Percentiles rank a stretch among this genome's conserved stretches.
phyloP scores from a whole-genome alignment of 164 flowering plant species.

The Aristolochia fimbriata region DNA sequence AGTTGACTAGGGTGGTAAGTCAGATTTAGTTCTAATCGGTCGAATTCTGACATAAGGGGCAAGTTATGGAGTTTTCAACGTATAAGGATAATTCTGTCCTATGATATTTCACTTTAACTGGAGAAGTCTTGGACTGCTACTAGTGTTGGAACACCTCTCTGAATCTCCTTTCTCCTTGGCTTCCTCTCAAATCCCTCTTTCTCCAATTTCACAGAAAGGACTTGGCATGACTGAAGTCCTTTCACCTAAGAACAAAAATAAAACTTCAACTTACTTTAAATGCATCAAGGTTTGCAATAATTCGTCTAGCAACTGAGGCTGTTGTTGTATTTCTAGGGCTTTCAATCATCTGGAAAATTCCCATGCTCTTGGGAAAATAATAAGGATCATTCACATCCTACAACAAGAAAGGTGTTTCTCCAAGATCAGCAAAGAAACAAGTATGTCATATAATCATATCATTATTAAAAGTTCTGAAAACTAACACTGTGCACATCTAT shows the following conservation, averaged over 20 bases:
- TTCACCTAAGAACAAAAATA: neutral
- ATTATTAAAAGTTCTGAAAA: neutral
- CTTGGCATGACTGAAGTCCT: no score
- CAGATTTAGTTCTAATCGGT: no score
- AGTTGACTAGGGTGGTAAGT: no score
- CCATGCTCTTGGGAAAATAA: conserved; percentile 63
- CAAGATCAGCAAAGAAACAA: neutral
- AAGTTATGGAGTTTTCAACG: no score
- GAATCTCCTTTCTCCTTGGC: no score
- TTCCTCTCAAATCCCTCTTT: no score
- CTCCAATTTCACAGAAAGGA: no score
- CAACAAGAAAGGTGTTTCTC: conserved; percentile 1
- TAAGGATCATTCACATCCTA: conserved; percentile 61
- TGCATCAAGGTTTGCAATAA: conserved; percentile 56
- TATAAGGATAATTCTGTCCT: no score
- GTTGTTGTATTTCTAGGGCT: conserved; percentile 66
- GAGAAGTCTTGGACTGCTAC: no score
- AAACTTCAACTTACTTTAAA: conserved; percentile 33
- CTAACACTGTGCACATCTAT: conserved; percentile 21
- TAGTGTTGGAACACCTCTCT: no score
- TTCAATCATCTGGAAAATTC: conserved; percentile 47
- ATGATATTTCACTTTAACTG: no score
- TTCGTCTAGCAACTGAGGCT: conserved; percentile 51
- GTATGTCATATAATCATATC: neutral
- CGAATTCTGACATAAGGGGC: no score